Conservation (phyloP, 371 early-diverging fungal genomes). For the Mortierella polycephala region DNA sequence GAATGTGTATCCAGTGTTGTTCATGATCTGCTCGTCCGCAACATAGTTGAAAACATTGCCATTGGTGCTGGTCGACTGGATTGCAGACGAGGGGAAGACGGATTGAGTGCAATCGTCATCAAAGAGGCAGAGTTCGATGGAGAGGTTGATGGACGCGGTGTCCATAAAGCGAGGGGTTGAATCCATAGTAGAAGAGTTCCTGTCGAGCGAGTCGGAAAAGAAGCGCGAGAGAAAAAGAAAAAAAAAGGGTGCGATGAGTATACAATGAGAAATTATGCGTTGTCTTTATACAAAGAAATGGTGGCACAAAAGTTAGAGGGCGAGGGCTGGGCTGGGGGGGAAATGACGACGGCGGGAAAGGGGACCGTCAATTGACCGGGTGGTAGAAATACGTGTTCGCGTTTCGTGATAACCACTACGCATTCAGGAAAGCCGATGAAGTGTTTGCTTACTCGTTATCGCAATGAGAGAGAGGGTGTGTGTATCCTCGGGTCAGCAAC, state of each 20-base stretch:
- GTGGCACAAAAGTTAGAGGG: no score
- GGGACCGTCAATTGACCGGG: no score
- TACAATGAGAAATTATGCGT: no score
- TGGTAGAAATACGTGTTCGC: no score
- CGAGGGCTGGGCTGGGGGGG: no score
- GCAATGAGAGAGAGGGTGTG: no score
- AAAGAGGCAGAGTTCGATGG: slow-evolving; percentile 21
- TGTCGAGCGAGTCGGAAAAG: background rate
- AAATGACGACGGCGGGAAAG: no score
- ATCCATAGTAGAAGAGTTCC: slow-evolving; percentile 1
- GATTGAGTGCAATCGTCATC: slow-evolving; percentile 24
- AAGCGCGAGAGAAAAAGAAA: background rate
- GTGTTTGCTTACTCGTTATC: no score
- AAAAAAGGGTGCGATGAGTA: background rate
- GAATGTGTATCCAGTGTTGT: slow-evolving; percentile 14
- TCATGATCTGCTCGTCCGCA: background rate
- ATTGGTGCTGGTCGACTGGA: background rate
- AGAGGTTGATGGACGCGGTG: slow-evolving; percentile 7
- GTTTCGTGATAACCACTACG: no score
- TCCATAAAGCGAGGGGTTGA: slow-evolving; percentile 12
- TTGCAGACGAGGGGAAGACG: slow-evolving; percentile 2
- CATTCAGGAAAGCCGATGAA: no score
- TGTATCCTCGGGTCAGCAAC: no score
- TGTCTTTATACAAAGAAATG: no score
- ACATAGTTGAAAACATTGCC: background rate